These are phyloP conservation scores for Monosporozyma servazzii DNA, from an alignment of 805 yeast genomes.

Conservation along the genomic window DNA sequence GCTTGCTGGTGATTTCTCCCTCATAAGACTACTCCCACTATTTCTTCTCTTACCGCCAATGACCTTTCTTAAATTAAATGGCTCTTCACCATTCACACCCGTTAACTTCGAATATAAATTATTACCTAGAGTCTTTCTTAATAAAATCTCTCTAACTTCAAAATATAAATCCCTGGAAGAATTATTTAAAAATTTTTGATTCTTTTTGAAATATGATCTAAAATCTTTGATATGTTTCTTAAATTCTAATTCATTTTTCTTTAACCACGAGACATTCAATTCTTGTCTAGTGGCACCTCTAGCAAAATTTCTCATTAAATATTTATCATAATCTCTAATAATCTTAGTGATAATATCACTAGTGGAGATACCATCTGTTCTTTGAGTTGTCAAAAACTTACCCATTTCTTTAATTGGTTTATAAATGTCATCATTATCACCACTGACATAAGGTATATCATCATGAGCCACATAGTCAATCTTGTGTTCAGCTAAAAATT, in stretches of 20 bases:
- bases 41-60: constrained; percentile 3
- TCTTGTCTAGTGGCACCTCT: constrained; percentile 96
- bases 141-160: constrained; percentile 67
- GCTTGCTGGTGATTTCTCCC: constrained; percentile 27
- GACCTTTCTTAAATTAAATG: background rate
- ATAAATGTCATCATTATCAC: constrained; percentile 86
- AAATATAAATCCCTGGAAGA: constrained; percentile 77
- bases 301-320: constrained; percentile 92
- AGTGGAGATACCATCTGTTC: constrained; percentile 94
- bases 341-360: constrained; percentile 93
- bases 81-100: constrained; percentile 6
- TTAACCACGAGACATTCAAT: constrained; percentile 92
- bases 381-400: constrained; percentile 85
- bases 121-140: constrained; percentile 28
- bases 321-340: constrained; percentile 92
- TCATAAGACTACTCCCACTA: constrained; percentile 8
- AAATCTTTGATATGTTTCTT: constrained; percentile 85
- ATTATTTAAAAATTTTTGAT: constrained; percentile 56
- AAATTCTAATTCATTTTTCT: constrained; percentile 91
- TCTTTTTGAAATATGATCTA: constrained; percentile 73
- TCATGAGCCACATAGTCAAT: constrained; percentile 98
- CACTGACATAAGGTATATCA: constrained; percentile 86
- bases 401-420: constrained; percentile 86
- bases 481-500: constrained; percentile 64
- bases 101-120: constrained; percentile 25